phyloP scores from a whole-genome alignment of 2,329 filamentous ascomycete species.

The Lithohypha guttulata region DNA sequence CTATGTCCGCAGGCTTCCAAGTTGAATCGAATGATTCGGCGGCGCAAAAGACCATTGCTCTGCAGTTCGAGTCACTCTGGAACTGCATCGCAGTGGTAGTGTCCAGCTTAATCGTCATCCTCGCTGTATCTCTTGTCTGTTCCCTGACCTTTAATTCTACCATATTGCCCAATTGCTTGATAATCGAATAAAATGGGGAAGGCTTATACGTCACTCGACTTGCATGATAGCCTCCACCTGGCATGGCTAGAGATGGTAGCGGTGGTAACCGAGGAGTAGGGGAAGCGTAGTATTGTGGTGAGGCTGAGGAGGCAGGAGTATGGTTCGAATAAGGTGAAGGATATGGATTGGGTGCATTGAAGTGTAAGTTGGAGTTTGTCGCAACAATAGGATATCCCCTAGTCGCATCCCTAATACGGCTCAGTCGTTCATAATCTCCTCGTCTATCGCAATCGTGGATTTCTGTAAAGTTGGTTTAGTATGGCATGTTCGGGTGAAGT shows the following conservation, averaged over 20 bases:
- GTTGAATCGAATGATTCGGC: constrained; percentile 39
- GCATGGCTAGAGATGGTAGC: constrained; percentile 11
- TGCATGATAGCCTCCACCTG: constrained; percentile 16
- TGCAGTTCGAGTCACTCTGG: constrained; percentile 49
- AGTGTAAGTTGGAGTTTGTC: constrained; percentile 5
- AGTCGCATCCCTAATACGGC: constrained; percentile 13
- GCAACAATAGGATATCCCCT: constrained; percentile 11
- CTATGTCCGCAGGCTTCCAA: constrained; percentile 58
- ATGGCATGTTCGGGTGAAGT: constrained; percentile 2
- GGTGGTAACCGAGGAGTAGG: constrained; percentile 10
- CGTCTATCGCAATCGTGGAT: constrained; percentile 17
- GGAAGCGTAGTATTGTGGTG: constrained; percentile 17
- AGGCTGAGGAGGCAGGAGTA: constrained; percentile 19
- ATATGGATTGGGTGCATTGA: constrained; percentile 11
- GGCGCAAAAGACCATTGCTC: constrained; percentile 77
- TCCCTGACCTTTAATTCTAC: constrained; percentile 59
- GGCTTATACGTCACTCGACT: constrained; percentile 51
- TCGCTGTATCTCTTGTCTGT: constrained; percentile 47
- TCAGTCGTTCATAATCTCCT: constrained; percentile 13
- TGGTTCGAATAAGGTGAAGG: constrained; percentile 18
- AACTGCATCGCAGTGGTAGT: constrained; percentile 46
- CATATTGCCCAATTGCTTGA: constrained; percentile 53
- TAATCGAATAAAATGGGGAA: constrained; percentile 75
- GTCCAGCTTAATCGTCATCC: constrained; percentile 49
- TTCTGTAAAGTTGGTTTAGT: constrained; percentile 11